Conservation (phyloP, 352 stramenopile species). For the Halophytophthora batemanensis region DNA sequence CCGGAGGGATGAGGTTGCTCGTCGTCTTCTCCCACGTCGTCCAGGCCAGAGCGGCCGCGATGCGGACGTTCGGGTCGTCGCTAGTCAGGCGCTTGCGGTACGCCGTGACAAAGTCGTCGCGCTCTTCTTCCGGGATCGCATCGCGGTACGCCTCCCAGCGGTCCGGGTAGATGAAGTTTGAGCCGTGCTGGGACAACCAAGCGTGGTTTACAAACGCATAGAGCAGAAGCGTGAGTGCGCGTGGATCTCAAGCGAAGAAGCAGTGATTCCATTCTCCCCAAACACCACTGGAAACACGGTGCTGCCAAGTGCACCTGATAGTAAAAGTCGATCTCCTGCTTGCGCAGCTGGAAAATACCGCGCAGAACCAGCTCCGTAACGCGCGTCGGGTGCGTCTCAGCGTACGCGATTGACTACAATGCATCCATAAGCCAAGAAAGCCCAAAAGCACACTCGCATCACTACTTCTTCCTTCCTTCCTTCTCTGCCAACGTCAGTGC, state of each 20-base stretch:
- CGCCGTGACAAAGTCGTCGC: slow-evolving; percentile 75
- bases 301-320: slow-evolving; percentile 59
- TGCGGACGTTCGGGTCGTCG: slow-evolving; percentile 78
- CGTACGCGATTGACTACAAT: slow-evolving; percentile 86
- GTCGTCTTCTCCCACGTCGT: slow-evolving; percentile 90
- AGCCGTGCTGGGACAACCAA: slow-evolving; percentile 40
- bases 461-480: neutral
- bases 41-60: slow-evolving; percentile 87
- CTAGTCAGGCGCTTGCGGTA: slow-evolving; percentile 89
- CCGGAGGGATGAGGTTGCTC: slow-evolving; percentile 75
- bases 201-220: neutral
- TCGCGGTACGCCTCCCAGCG: slow-evolving; percentile 88
- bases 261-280: no score
- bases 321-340: slow-evolving; percentile 92
- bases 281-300: no score
- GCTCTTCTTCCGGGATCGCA: slow-evolving; percentile 84
- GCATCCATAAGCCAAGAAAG: neutral
- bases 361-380: slow-evolving; percentile 90
- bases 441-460: neutral
- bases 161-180: slow-evolving; percentile 90
- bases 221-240: neutral
- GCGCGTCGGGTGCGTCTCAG: slow-evolving; percentile 76
- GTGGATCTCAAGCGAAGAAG: no score
- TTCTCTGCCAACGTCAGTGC: neutral
- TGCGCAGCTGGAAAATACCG: slow-evolving; percentile 91